A percentile compares a stretch with the other conserved stretches of the same genome.
These are phyloP conservation scores for Magnolia sinica DNA, from an alignment of 164 flowering plant species.

Conservation along the genomic window DNA sequence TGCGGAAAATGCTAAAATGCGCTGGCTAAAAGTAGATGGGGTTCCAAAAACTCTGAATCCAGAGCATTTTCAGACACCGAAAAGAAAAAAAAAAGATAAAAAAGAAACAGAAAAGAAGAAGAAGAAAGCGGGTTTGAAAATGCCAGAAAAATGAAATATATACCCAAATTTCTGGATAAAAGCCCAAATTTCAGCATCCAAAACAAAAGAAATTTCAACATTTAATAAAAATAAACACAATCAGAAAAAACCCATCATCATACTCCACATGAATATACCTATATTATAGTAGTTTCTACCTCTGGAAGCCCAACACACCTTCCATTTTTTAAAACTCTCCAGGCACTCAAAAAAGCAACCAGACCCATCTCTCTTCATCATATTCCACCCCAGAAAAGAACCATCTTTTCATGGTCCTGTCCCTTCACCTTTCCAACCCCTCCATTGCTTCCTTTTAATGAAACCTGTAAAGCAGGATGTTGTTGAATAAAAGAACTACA, in stretches of 20 bases:
- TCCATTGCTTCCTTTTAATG: slow-evolving; percentile 18
- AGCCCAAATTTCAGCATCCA: too few relatives aligned
- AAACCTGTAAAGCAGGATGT: slow-evolving; percentile 48
- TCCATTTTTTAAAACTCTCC: slow-evolving; percentile 7
- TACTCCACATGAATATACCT: not conserved
- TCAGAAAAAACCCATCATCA: not conserved
- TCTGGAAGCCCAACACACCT: slow-evolving; percentile 12
- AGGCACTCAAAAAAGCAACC: not conserved
- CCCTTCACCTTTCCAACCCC: not conserved
- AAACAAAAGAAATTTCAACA: not conserved
- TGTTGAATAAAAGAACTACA: slow-evolving; percentile 30
- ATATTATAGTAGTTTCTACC: slow-evolving; percentile 2
- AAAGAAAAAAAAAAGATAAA: not conserved
- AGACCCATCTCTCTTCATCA: slow-evolving; percentile 25
- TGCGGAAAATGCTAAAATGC: not conserved
- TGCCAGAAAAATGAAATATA: too few relatives aligned
- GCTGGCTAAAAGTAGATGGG: not conserved
- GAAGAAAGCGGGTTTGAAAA: not conserved
- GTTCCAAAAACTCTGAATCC: not conserved
- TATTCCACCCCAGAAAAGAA: slow-evolving; percentile 25
- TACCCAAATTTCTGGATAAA: too few relatives aligned
- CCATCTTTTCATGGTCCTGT: slow-evolving; percentile 16
- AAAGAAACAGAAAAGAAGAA: not conserved
- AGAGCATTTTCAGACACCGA: not conserved
- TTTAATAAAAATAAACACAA: too few relatives aligned